Evolutionary conservation across 306 rosid genomes (phyloP).

Genomic region (Neltuma alba): DNA sequence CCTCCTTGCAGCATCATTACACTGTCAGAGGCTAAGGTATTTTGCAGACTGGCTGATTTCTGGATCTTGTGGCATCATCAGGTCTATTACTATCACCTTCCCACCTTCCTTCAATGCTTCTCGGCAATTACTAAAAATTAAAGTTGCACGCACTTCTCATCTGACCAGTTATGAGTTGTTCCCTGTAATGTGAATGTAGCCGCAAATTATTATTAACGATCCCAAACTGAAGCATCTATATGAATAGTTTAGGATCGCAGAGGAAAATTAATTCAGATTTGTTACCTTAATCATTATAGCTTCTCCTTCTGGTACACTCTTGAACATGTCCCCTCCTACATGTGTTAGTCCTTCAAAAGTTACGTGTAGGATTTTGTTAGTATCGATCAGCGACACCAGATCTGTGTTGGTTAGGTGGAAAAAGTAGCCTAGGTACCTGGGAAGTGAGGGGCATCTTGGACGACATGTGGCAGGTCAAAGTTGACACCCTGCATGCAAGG

Average conservation of each 20-base stretch:
- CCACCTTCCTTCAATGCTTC: background rate
- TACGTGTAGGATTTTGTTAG: background rate
- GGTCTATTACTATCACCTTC: background rate
- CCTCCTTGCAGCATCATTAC: background rate
- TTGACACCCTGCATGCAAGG: background rate
- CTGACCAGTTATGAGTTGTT: constrained; percentile 21
- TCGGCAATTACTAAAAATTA: background rate
- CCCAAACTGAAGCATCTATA: background rate
- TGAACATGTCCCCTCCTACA: constrained; percentile 13
- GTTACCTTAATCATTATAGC: constrained; percentile 1
- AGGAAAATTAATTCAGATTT: background rate
- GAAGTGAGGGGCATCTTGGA: background rate
- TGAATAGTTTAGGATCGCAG: background rate
- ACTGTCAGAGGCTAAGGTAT: background rate
- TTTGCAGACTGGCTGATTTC: background rate
- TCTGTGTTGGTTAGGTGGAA: background rate
- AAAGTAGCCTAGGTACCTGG: background rate
- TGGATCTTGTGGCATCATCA: constrained; percentile 11
- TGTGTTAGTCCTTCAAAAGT: background rate
- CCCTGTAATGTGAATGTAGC: background rate
- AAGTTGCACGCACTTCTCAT: background rate
- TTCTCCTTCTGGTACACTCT: background rate
- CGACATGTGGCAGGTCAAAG: background rate
- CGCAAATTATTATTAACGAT: background rate
- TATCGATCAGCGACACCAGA: too few species aligned